These are phyloP conservation scores for Cladosporium colombiae DNA, from an alignment of 2,329 filamentous ascomycete genomes.

Conservation along the genomic window DNA sequence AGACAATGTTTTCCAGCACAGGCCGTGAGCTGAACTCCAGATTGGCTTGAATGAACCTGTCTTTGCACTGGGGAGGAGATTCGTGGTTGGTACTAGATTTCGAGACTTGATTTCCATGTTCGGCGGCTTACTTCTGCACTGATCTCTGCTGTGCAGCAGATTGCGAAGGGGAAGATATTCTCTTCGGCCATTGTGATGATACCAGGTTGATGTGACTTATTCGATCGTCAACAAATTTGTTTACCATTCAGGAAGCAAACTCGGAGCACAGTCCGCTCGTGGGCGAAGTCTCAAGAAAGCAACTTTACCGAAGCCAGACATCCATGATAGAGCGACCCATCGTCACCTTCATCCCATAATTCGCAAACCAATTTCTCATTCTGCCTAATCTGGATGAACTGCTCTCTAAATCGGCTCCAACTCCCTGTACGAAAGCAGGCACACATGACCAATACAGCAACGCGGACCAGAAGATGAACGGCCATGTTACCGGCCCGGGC, in stretches of 20 bases:
- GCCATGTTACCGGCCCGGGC: conserved; percentile 3
- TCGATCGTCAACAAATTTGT: background rate
- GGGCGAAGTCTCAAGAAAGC: background rate
- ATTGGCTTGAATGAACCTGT: background rate
- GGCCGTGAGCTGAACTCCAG: background rate
- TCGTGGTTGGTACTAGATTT: background rate
- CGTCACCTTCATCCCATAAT: background rate
- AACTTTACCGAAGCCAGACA: background rate
- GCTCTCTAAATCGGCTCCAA: background rate
- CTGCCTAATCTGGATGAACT: background rate
- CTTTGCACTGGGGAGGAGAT: background rate
- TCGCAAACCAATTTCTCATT: background rate
- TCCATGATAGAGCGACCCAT: background rate
- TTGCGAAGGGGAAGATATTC: background rate
- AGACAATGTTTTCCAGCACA: background rate
- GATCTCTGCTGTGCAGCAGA: background rate
- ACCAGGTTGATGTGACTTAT: background rate
- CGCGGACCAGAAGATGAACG: background rate
- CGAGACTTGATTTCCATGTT: background rate
- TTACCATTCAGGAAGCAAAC: background rate
- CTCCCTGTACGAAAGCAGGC: background rate
- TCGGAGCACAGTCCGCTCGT: background rate
- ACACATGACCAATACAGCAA: background rate
- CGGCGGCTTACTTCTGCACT: background rate
- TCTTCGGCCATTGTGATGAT: background rate